Percentiles rank a stretch among this genome's conserved stretches.
phyloP scores from a whole-genome alignment of 768 basidiomycete genomes.

The Russula compacta region DNA sequence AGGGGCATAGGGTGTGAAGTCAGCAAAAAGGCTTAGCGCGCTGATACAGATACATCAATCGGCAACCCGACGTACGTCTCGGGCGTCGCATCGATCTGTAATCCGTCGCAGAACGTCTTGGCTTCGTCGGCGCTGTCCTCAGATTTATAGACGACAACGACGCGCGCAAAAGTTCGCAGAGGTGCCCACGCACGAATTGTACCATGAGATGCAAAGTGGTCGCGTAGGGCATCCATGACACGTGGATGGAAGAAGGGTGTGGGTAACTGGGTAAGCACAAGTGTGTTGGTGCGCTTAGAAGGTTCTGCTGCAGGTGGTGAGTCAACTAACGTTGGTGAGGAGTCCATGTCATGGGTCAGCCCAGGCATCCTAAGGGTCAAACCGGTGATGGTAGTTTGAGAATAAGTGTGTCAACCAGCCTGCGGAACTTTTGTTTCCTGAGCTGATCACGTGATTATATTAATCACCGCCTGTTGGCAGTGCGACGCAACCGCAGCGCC shows the following conservation, averaged over 20 bases:
- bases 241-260: slow-evolving; percentile 66
- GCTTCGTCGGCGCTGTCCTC: slow-evolving; percentile 60
- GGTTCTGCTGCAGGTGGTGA: slow-evolving; percentile 9
- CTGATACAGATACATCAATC: not conserved
- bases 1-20: not conserved
- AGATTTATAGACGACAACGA: slow-evolving; percentile 68
- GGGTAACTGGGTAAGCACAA: slow-evolving; percentile 74
- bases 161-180: slow-evolving; percentile 67
- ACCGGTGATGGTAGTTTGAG: not conserved
- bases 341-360: slow-evolving; percentile 3
- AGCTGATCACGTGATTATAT: not conserved
- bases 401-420: not conserved
- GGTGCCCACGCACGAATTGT: slow-evolving; percentile 88
- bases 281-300: slow-evolving; percentile 61
- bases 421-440: not conserved
- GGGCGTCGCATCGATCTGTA: slow-evolving; percentile 46
- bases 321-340: slow-evolving; percentile 1
- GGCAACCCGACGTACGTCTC: slow-evolving; percentile 33
- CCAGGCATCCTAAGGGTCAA: slow-evolving; percentile 6
- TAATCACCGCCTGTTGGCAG: not conserved
- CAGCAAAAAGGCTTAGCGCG: not conserved
- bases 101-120: slow-evolving; percentile 55
- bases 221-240: slow-evolving; percentile 53
- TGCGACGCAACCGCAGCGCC: not conserved
- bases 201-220: slow-evolving; percentile 72